phyloP scores from a whole-genome alignment of 768 basidiomycete species.

The Amylocystis lapponica region DNA sequence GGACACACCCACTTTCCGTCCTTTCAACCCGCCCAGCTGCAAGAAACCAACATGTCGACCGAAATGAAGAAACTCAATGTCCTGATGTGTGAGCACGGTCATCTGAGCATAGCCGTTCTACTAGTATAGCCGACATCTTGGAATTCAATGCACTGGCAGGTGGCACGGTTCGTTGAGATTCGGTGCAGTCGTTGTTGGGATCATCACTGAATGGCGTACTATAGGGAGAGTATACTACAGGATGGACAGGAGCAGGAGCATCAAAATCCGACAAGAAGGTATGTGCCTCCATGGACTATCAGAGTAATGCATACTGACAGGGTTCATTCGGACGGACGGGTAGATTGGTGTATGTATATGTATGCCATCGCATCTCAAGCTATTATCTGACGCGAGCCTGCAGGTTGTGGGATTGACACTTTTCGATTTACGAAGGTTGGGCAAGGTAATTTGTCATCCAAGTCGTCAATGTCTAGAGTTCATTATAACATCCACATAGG shows the following conservation, averaged over 20 bases:
- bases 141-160: too few species aligned
- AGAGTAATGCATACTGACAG: too few species aligned
- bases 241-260: conserved; percentile 89
- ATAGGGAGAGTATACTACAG: conserved; percentile 89
- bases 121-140: too few species aligned
- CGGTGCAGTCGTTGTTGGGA: neutral
- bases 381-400: neutral
- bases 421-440: conserved; percentile 81
- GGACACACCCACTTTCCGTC: neutral
- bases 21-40: conserved; percentile 2
- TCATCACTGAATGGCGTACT: neutral
- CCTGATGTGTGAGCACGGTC: conserved; percentile 61
- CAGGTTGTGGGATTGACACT: conserved; percentile 87
- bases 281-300: too few species aligned
- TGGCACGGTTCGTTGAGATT: conserved; percentile 34
- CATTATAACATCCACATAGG: too few species aligned
- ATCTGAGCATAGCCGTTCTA: too few species aligned
- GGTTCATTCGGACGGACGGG: too few species aligned
- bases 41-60: conserved; percentile 31
- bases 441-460: conserved; percentile 58
- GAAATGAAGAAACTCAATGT: conserved; percentile 54
- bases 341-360: conserved; percentile 60
- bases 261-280: conserved; percentile 96
- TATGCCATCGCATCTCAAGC: neutral
- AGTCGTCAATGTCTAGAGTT: too few species aligned